Conservation (phyloP, 2,329 filamentous ascomycete species). For the Endoconidiophora laricicola region DNA sequence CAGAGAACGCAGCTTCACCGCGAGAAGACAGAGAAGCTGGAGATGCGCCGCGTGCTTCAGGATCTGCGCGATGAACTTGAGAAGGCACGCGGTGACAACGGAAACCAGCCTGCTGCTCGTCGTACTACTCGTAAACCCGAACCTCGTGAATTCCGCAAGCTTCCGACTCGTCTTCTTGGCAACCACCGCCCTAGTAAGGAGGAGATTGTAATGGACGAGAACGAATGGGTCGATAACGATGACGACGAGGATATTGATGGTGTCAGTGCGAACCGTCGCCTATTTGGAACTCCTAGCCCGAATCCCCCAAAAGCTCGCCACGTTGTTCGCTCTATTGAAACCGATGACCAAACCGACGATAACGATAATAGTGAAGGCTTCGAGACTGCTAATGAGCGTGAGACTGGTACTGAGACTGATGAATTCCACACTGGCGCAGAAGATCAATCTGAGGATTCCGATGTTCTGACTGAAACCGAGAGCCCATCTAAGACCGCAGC, state of each 20-base stretch:
- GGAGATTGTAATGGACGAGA: slow-evolving; percentile 64
- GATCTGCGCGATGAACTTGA: slow-evolving; percentile 87
- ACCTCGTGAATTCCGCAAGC: slow-evolving; percentile 61
- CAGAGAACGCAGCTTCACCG: slow-evolving; percentile 88
- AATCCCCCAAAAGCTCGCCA: background rate
- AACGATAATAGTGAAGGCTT: slow-evolving; percentile 61
- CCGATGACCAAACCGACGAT: slow-evolving; percentile 40
- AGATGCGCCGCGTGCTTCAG: slow-evolving; percentile 86
- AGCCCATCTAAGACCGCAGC: slow-evolving; percentile 29
- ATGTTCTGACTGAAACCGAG: slow-evolving; percentile 78
- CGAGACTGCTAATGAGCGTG: slow-evolving; percentile 51
- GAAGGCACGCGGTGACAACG: slow-evolving; percentile 41
- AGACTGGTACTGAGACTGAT: slow-evolving; percentile 61
- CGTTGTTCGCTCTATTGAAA: slow-evolving; percentile 1
- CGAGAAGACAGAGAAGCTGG: slow-evolving; percentile 96
- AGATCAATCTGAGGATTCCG: slow-evolving; percentile 46
- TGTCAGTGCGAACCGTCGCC: slow-evolving; percentile 3
- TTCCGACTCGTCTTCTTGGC: slow-evolving; percentile 54
- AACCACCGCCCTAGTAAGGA: slow-evolving; percentile 56
- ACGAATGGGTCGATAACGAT: slow-evolving; percentile 78
- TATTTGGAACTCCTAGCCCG: slow-evolving; percentile 11
- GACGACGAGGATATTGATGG: slow-evolving; percentile 18
- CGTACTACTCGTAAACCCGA: slow-evolving; percentile 39
- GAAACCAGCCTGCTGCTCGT: slow-evolving; percentile 31
- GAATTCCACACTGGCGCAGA: slow-evolving; percentile 91